A percentile compares a stretch with the other conserved stretches of the same genome.
Conservation (phyloP, 352 stramenopile genomes). For the Phytophthora syringae region DNA sequence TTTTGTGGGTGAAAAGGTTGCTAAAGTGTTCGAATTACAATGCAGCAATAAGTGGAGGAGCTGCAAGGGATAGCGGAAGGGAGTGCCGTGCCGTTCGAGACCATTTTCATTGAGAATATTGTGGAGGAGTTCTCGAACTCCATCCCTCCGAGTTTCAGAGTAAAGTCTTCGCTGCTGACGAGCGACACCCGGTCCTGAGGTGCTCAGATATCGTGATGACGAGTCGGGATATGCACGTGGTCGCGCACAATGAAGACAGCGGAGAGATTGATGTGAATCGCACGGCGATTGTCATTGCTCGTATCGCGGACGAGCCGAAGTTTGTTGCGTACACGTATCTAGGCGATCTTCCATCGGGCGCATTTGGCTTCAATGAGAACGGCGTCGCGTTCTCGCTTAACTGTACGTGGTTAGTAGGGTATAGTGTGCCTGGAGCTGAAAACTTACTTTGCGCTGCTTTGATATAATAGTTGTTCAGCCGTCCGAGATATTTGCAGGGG, state of each 20-base stretch:
- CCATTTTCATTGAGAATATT: constrained; percentile 78
- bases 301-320: constrained; percentile 53
- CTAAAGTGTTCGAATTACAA: not conserved
- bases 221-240: constrained; percentile 43
- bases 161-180: constrained; percentile 16
- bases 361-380: constrained; percentile 76
- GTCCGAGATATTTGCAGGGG: constrained; percentile 59
- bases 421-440: not conserved
- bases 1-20: not conserved
- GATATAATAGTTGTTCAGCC: constrained; percentile 76
- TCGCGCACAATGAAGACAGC: constrained; percentile 81
- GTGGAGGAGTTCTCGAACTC: constrained; percentile 76
- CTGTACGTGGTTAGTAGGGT: constrained; percentile 43
- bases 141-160: constrained; percentile 50
- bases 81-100: constrained; percentile 64
- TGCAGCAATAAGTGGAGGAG: constrained; percentile 74
- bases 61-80: constrained; percentile 66
- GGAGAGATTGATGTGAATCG: constrained; percentile 59
- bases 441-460: not conserved
- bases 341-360: constrained; percentile 70
- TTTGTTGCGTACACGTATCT: constrained; percentile 83
- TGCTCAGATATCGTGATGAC: constrained; percentile 80
- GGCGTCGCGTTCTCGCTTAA: constrained; percentile 82
- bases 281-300: constrained; percentile 67
- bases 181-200: constrained; percentile 44